A percentile compares a stretch with the other conserved stretches of the same genome.
These are phyloP conservation scores for Cydonia oblonga DNA, from an alignment of 331 rosid species.

Conservation along the genomic window DNA sequence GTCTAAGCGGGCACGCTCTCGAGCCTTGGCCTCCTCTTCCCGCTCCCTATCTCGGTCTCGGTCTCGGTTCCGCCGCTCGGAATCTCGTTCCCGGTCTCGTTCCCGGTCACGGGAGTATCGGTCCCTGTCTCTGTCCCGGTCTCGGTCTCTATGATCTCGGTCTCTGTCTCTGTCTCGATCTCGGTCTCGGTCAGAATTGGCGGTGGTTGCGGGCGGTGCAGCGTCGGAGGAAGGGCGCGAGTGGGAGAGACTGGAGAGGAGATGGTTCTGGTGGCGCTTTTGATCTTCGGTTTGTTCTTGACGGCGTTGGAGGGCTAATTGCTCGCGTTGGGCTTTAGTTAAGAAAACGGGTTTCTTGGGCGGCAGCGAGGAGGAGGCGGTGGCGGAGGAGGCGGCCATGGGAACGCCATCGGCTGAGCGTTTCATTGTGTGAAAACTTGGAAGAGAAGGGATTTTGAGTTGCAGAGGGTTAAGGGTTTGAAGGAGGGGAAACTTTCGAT, in stretches of 20 bases:
- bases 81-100: slow-evolving; percentile 42
- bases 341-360: slow-evolving; percentile 53
- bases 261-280: slow-evolving; percentile 39
- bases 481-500: background rate
- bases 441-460: background rate
- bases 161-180: slow-evolving; percentile 25
- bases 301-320: slow-evolving; percentile 72
- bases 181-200: slow-evolving; percentile 20
- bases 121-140: slow-evolving; percentile 31
- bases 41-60: slow-evolving; percentile 42
- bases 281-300: slow-evolving; percentile 52
- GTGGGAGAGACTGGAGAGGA: slow-evolving; percentile 23
- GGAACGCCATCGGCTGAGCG: background rate
- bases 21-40: slow-evolving; percentile 34
- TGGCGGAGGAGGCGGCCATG: background rate
- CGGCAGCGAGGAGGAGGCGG: background rate
- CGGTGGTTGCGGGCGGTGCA: background rate
- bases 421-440: background rate
- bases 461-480: background rate
- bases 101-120: slow-evolving; percentile 29
- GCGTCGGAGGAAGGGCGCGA: slow-evolving; percentile 19
- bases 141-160: slow-evolving; percentile 33
- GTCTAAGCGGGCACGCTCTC: slow-evolving; percentile 53
- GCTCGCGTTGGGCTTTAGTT: slow-evolving; percentile 74
- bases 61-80: slow-evolving; percentile 42